phyloP scores from a whole-genome alignment of 2,329 filamentous ascomycete species.

The Apiospora pterosperma region DNA sequence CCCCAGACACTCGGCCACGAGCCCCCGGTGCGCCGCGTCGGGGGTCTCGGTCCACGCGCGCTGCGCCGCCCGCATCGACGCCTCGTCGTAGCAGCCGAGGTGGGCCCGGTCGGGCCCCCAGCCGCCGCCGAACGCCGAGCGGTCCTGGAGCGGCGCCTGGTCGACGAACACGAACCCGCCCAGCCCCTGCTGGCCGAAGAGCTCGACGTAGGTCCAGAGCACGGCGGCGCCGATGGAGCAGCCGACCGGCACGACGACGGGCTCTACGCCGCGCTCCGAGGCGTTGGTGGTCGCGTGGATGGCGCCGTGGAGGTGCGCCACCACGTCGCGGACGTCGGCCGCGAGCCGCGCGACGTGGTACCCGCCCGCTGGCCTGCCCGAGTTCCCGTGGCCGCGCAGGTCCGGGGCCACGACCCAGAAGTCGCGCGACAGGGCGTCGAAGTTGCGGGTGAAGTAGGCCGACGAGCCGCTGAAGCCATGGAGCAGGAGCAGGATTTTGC shows the following conservation, averaged over 20 bases:
- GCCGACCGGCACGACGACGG: constrained; percentile 29
- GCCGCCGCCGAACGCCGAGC: constrained; percentile 15
- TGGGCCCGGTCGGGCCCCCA: constrained; percentile 32
- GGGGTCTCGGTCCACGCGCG: constrained; percentile 46
- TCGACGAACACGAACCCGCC: constrained; percentile 34
- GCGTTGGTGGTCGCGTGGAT: background rate
- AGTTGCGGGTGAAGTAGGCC: constrained; percentile 35
- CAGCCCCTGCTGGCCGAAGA: constrained; percentile 31
- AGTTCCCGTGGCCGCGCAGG: constrained; percentile 35
- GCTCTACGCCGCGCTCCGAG: background rate
- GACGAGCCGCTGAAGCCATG: constrained; percentile 40
- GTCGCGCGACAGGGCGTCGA: constrained; percentile 17
- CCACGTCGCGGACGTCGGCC: constrained; percentile 30
- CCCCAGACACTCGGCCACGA: constrained; percentile 33
- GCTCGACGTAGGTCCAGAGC: constrained; percentile 37
- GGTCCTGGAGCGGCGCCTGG: constrained; percentile 38
- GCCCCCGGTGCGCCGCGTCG: constrained; percentile 24
- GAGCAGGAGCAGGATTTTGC: constrained; percentile 31
- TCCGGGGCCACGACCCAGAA: constrained; percentile 37
- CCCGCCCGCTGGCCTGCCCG: constrained; percentile 21
- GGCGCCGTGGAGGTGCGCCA: constrained; percentile 21
- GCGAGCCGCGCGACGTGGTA: constrained; percentile 39
- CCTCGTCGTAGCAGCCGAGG: constrained; percentile 34
- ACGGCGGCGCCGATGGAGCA: constrained; percentile 39
- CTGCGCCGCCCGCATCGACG: constrained; percentile 37